These are phyloP conservation scores for Papiliotrema laurentii DNA, from an alignment of 1,284 basidiomycete genomes.

Conservation along the genomic window DNA sequence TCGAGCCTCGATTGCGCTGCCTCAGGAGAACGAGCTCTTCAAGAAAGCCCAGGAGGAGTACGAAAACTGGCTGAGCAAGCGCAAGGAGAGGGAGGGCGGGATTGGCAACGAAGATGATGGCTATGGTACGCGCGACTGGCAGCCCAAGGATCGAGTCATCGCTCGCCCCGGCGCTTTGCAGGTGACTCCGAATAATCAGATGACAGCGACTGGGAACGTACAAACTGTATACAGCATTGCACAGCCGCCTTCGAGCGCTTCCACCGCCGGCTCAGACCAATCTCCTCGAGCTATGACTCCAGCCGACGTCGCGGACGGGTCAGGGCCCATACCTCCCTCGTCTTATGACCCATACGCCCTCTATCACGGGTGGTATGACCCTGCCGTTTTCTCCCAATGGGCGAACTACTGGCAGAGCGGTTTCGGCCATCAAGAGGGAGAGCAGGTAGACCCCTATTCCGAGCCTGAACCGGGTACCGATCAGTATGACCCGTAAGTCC, in stretches of 20 bases:
- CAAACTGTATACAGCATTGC: too few relatives aligned
- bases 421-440: too few relatives aligned
- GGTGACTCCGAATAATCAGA: too few relatives aligned
- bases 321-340: background rate
- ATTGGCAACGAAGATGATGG: constrained; percentile 13
- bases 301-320: too few relatives aligned
- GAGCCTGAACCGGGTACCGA: too few relatives aligned
- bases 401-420: too few relatives aligned
- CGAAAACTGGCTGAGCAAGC: constrained; percentile 27
- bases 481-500: background rate
- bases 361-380: background rate
- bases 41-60: constrained; percentile 31
- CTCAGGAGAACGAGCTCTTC: constrained; percentile 9
- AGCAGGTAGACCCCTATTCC: too few relatives aligned
- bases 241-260: background rate
- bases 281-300: background rate
- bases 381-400: too few relatives aligned
- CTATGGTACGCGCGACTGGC: constrained; percentile 23
- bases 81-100: constrained; percentile 28
- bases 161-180: constrained; percentile 15
- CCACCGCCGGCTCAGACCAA: background rate
- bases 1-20: background rate
- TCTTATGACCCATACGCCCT: background rate
- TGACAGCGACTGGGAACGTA: too few relatives aligned
- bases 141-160: constrained; percentile 17